Evolutionary conservation across 768 basidiomycete genomes (phyloP).

Genomic region (Sutorius australiensis): DNA sequence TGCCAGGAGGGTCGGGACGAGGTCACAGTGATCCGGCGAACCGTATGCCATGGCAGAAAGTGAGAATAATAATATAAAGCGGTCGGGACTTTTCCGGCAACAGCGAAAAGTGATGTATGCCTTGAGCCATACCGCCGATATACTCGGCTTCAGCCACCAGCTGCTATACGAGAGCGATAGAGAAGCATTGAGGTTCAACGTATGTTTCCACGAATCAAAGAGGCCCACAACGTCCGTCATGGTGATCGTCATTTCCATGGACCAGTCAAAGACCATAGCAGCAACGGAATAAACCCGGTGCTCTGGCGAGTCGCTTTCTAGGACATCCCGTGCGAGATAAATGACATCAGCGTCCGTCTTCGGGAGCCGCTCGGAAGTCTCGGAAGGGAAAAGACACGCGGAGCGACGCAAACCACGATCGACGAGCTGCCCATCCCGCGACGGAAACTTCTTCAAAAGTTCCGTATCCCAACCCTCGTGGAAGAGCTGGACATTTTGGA

Average conservation of each 20-base stretch:
- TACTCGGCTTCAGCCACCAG: conserved; percentile 22
- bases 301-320: neutral
- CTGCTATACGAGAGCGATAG: conserved; percentile 17
- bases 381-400: conserved; percentile 6
- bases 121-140: conserved; percentile 24
- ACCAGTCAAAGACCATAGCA: neutral
- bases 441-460: neutral
- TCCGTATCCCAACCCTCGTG: neutral
- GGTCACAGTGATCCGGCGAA: neutral
- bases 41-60: conserved; percentile 30
- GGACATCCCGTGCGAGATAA: conserved; percentile 11
- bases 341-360: neutral
- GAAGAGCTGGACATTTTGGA: conserved; percentile 9
- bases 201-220: neutral
- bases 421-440: conserved; percentile 4
- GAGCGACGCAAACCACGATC: conserved; percentile 11
- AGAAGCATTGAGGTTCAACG: neutral
- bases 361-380: neutral
- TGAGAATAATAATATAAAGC: conserved; percentile 23
- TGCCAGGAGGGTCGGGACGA: conserved; percentile 29
- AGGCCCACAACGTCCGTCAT: neutral
- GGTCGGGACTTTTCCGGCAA: neutral
- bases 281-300: conserved; percentile 4
- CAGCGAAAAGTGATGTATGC: conserved; percentile 23
- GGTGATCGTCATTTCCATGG: neutral